phyloP scores from a whole-genome alignment of 1,284 basidiomycete species.

The Tilletia walkeri region DNA sequence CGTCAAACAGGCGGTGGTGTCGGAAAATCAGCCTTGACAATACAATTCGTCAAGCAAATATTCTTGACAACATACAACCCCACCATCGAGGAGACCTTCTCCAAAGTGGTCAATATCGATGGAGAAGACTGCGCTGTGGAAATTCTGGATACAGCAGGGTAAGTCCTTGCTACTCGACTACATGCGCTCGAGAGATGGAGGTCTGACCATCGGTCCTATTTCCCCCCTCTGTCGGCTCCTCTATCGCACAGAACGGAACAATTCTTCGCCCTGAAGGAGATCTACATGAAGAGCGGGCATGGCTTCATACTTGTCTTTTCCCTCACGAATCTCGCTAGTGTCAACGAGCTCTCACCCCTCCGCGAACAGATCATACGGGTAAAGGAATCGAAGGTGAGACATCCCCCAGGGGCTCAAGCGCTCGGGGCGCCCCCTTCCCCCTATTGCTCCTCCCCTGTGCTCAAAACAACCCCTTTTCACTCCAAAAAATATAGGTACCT shows the following conservation, averaged over 20 bases:
- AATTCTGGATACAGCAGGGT: constrained; percentile 49
- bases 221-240: too few species aligned
- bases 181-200: background rate
- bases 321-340: constrained; percentile 42
- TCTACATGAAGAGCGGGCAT: constrained; percentile 47
- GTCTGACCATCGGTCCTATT: too few species aligned
- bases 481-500: constrained; percentile 26
- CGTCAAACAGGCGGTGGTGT: constrained; percentile 40
- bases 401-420: background rate
- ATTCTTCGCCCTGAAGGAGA: constrained; percentile 50
- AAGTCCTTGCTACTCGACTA: constrained; percentile 8
- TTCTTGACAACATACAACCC: constrained; percentile 51
- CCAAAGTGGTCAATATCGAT: constrained; percentile 45
- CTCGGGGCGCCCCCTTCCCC: too few species aligned
- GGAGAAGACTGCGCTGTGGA: constrained; percentile 45
- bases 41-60: constrained; percentile 46
- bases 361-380: constrained; percentile 45
- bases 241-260: constrained; percentile 35
- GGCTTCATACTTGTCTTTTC: constrained; percentile 50
- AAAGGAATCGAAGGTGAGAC: constrained; percentile 35
- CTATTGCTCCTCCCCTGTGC: too few species aligned
- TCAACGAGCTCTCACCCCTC: constrained; percentile 48
- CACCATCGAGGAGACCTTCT: constrained; percentile 51
- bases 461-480: background rate
- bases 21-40: constrained; percentile 47